phyloP scores from a whole-genome alignment of 768 basidiomycete genomes.

The Hydnum rufescens region DNA sequence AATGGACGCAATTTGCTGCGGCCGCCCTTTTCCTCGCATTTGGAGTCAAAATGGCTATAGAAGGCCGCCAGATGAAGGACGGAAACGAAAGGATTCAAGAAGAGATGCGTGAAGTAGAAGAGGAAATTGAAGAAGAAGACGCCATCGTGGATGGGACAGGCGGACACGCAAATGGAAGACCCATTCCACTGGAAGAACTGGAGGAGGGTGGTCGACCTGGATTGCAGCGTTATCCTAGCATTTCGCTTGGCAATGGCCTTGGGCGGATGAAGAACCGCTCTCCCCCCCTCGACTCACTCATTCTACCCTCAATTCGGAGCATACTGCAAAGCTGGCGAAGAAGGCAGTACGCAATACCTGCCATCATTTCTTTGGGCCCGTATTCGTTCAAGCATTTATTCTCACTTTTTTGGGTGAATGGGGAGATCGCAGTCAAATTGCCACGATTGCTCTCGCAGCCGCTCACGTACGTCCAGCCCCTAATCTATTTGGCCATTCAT shows the following conservation, averaged over 20 bases:
- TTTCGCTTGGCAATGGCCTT: neutral
- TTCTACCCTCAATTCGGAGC: slow-evolving; percentile 1
- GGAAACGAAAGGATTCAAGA: slow-evolving; percentile 73
- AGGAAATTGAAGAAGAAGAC: slow-evolving; percentile 70
- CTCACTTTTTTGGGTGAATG: slow-evolving; percentile 98
- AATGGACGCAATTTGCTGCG: slow-evolving; percentile 53
- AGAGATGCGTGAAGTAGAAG: slow-evolving; percentile 91
- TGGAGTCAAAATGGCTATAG: slow-evolving; percentile 73
- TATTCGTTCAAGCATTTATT: slow-evolving; percentile 87
- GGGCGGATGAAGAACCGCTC: neutral
- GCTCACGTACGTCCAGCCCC: slow-evolving; percentile 49
- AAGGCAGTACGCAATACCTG: slow-evolving; percentile 65
- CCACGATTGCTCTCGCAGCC: slow-evolving; percentile 88
- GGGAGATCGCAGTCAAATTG: slow-evolving; percentile 95
- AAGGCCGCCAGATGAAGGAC: slow-evolving; percentile 58
- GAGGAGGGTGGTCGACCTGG: slow-evolving; percentile 38
- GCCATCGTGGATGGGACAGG: slow-evolving; percentile 26
- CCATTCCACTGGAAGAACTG: slow-evolving; percentile 49
- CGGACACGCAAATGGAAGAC: slow-evolving; percentile 18
- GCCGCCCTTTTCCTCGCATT: slow-evolving; percentile 77
- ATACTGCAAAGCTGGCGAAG: slow-evolving; percentile 17
- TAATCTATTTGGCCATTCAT: neutral
- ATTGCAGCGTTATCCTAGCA: neutral
- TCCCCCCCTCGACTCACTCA: neutral
- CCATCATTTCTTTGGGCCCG: slow-evolving; percentile 67